Evolutionary conservation across 164 flowering plant genomes (phyloP), one percentile per base, ranked within the genome.

Genomic region (Umbilicus rupestris): DNA sequence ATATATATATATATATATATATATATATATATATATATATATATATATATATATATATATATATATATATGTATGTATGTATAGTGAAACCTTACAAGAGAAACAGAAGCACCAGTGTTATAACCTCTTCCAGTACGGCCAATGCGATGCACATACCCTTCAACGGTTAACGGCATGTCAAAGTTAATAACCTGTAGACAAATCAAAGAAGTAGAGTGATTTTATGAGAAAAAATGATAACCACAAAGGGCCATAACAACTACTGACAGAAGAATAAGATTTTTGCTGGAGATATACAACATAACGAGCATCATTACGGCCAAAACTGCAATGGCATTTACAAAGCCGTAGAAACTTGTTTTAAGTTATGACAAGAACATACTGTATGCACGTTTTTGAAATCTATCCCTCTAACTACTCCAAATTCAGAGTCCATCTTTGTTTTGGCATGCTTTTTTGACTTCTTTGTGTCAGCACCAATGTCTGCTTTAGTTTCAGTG

Each of bases 51-150:
- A n/a, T n/a, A n/a, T n/a, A n/a, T n/a, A n/a, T n/a, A n/a, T n/a
- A n/a, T n/a, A n/a, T n/a, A n/a, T n/a, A n/a, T n/a, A n/a, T n/a
- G n/a, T n/a, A n/a, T n/a, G n/a, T n/a, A 55, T 24, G 55, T 49
- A 49, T 60, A 37, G 10, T 19, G 10, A 35, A 20, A 33, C 70
- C 98, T 84, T 77, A 90, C 98, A 59, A 95, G 84, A 66, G 97
- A 92, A 47, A 95, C 81, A 66, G 99, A 85, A 70, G 89, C 79
- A 60, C 99, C 99, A 47, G 90, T 85, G 68, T 73, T 87, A 75
- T 81, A 79, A 24, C 90, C 97, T 81, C 97, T 86, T 77, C 99
- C 99, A 52, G 97, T 92, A 42, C 97, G 97, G 26, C 98, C 97
- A 78, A 95, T 89, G 29, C 99, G 89, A 82, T 92, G 97, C 5